phyloP scores from a whole-genome alignment of 2,329 filamentous ascomycete species.

The Neoarthrinium moseri region DNA sequence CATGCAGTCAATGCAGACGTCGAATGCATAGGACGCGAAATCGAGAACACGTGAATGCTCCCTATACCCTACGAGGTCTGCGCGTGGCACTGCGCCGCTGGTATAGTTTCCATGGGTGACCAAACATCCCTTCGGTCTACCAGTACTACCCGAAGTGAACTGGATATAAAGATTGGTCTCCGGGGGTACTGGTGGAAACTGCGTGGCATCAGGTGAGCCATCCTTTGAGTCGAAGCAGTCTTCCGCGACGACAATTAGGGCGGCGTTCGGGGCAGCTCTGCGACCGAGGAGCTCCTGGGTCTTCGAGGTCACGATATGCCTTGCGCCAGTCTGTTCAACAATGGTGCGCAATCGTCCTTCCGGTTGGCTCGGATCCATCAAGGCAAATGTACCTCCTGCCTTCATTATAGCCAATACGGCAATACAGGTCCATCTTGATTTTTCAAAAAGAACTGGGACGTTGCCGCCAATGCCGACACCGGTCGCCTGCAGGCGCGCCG shows the following conservation, averaged over 20 bases:
- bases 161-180: slow-evolving; percentile 52
- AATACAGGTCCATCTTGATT: slow-evolving; percentile 45
- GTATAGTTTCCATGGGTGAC: slow-evolving; percentile 47
- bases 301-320: slow-evolving; percentile 38
- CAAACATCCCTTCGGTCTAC: slow-evolving; percentile 62
- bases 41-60: slow-evolving; percentile 42
- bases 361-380: slow-evolving; percentile 46
- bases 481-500: slow-evolving; percentile 33
- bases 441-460: slow-evolving; percentile 51
- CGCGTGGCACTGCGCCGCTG: slow-evolving; percentile 42
- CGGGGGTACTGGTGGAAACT: slow-evolving; percentile 38
- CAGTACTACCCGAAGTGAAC: slow-evolving; percentile 65
- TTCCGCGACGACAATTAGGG: slow-evolving; percentile 30
- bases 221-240: slow-evolving; percentile 20
- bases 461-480: slow-evolving; percentile 37
- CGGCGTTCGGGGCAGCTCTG: slow-evolving; percentile 33
- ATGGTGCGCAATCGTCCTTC: slow-evolving; percentile 43
- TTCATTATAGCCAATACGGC: slow-evolving; percentile 47
- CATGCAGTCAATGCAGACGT: slow-evolving; percentile 55
- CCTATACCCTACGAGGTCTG: slow-evolving; percentile 39
- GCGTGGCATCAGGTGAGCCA: slow-evolving; percentile 13
- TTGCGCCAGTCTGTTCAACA: slow-evolving; percentile 39
- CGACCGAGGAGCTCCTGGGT: slow-evolving; percentile 35
- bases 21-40: slow-evolving; percentile 53
- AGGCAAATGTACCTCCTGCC: slow-evolving; percentile 44